A percentile compares a stretch with the other conserved stretches of the same genome.
Evolutionary conservation across 495 filamentous ascomycete species (phyloP).

Genomic region (Aspergillus olivimuriae): DNA sequence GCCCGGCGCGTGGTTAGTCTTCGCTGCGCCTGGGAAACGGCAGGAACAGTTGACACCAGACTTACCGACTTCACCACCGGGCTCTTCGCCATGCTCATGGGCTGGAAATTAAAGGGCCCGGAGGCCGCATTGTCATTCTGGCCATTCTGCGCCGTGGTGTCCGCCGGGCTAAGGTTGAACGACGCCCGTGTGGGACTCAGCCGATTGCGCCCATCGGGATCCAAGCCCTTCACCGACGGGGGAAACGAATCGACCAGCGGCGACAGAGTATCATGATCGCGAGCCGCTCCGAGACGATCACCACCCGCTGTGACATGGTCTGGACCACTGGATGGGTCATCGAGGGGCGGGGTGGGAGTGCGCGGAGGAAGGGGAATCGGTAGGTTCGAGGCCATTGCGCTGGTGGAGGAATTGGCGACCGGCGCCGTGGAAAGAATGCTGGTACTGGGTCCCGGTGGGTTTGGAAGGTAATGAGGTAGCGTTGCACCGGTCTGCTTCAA

Average conservation of each 20-base stretch:
- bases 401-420: constrained; percentile 2
- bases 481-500: too few relatives aligned
- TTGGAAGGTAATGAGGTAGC: not conserved
- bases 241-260: constrained; percentile 51
- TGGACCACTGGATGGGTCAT: constrained; percentile 33
- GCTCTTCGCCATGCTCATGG: constrained; percentile 67
- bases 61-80: constrained; percentile 76
- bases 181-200: constrained; percentile 35
- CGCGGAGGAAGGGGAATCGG: constrained; percentile 60
- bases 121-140: constrained; percentile 33
- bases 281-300: too few relatives aligned
- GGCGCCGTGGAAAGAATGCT: constrained; percentile 1
- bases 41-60: too few relatives aligned
- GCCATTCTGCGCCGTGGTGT: constrained; percentile 32
- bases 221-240: constrained; percentile 13
- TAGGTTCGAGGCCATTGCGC: constrained; percentile 49
- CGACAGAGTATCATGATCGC: constrained; percentile 59
- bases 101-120: constrained; percentile 89
- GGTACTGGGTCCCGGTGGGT: not conserved
- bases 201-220: constrained; percentile 22
- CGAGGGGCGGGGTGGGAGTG: constrained; percentile 62
- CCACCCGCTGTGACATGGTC: constrained; percentile 9
- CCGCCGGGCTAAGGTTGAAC: constrained; percentile 38
- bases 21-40: too few relatives aligned
- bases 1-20: not conserved